These are phyloP conservation scores for Linum lewisii DNA, from an alignment of 345 rosid genomes.

Conservation along the genomic window DNA sequence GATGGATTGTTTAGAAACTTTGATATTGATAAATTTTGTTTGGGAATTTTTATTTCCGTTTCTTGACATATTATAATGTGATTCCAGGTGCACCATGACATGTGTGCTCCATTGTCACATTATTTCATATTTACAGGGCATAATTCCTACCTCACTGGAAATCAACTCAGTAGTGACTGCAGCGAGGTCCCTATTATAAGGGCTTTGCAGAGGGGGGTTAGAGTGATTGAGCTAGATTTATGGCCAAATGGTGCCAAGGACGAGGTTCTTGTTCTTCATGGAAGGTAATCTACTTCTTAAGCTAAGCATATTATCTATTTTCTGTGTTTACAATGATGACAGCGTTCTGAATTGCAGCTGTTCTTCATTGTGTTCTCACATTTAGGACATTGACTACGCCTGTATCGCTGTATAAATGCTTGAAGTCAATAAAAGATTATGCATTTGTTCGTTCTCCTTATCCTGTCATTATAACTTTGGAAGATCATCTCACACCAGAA, in stretches of 20 bases:
- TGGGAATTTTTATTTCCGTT: neutral
- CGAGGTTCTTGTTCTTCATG: conserved; percentile 7
- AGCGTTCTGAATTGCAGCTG: neutral
- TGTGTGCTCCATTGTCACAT: conserved; percentile 10
- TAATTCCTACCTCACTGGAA: conserved; percentile 9
- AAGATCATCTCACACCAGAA: conserved; percentile 8
- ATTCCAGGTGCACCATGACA: conserved; percentile 9
- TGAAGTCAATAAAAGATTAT: conserved; percentile 7
- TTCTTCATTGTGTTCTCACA: neutral
- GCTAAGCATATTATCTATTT: neutral
- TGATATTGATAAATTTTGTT: too few relatives aligned
- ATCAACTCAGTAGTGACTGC: conserved; percentile 10
- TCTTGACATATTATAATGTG: neutral
- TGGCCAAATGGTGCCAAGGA: conserved; percentile 2
- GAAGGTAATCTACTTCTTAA: neutral
- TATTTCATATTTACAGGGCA: conserved; percentile 9
- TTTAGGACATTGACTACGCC: conserved; percentile 5
- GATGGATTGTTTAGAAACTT: too few relatives aligned
- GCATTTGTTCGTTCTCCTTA: conserved; percentile 6
- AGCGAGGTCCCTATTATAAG: conserved; percentile 9
- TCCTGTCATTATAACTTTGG: conserved; percentile 7
- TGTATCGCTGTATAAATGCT: conserved; percentile 4
- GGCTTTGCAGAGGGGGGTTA: conserved; percentile 6
- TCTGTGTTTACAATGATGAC: neutral
- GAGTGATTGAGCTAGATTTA: conserved; percentile 8